Conservation (phyloP, 495 filamentous ascomycete genomes). For the Paragyromitra xinjiangensis region DNA sequence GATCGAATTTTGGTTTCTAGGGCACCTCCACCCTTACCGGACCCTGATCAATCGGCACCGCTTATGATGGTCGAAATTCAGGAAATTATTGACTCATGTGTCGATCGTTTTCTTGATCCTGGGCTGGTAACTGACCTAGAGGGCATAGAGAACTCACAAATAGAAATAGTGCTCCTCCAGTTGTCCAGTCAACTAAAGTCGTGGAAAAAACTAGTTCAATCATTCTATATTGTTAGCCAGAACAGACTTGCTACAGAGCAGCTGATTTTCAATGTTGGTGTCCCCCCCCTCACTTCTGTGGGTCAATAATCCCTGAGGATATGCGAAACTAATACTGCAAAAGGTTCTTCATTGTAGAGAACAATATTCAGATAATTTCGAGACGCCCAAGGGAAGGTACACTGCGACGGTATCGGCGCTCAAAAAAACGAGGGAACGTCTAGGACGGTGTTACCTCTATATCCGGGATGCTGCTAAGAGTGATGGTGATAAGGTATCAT, state of each 20-base stretch:
- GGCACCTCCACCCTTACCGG: background rate
- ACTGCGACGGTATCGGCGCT: slow-evolving; percentile 1
- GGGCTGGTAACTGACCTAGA: background rate
- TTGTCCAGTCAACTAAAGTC: slow-evolving; percentile 14
- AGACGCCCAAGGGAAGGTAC: slow-evolving; percentile 18
- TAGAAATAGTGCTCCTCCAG: slow-evolving; percentile 11
- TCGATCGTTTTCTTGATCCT: background rate
- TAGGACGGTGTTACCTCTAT: slow-evolving; percentile 14
- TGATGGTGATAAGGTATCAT: too few species aligned
- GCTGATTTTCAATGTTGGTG: slow-evolving; percentile 27
- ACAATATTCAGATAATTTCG: slow-evolving; percentile 27
- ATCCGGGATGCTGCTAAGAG: background rate
- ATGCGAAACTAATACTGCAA: background rate
- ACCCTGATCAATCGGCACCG: background rate
- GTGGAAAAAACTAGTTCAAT: slow-evolving; percentile 15
- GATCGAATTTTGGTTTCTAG: background rate
- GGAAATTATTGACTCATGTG: background rate
- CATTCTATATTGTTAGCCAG: slow-evolving; percentile 4
- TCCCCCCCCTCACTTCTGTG: background rate
- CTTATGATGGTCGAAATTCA: background rate
- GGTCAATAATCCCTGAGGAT: background rate
- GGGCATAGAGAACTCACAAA: background rate
- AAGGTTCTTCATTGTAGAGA: slow-evolving; percentile 29
- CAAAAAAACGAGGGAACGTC: slow-evolving; percentile 9
- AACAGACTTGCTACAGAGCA: background rate